These are phyloP conservation scores for Mortierella sp. DNA, from an alignment of 371 early-diverging fungal species.

Conservation along the genomic window DNA sequence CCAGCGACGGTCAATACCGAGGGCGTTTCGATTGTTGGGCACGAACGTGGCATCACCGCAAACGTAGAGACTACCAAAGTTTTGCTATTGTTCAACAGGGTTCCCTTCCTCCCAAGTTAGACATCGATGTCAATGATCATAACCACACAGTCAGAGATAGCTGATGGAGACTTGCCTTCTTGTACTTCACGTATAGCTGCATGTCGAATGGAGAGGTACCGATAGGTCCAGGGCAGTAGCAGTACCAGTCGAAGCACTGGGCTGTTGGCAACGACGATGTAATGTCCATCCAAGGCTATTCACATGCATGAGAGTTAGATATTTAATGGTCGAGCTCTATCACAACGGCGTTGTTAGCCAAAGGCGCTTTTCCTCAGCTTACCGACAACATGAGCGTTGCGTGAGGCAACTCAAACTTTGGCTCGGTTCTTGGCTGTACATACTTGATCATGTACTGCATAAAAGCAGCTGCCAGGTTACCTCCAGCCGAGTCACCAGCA, in stretches of 20 bases:
- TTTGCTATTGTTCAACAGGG: conserved; percentile 9
- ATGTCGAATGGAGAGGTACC: conserved; percentile 27
- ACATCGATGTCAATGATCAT: background rate
- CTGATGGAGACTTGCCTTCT: conserved; percentile 5
- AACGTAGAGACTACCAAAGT: conserved; percentile 21
- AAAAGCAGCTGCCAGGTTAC: conserved; percentile 61
- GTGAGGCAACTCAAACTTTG: conserved; percentile 28
- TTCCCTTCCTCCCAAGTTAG: too few relatives aligned
- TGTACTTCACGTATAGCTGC: conserved; percentile 11
- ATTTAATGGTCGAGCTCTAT: background rate
- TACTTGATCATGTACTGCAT: conserved; percentile 31
- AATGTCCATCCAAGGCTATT: conserved; percentile 32
- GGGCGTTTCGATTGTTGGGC: conserved; percentile 33
- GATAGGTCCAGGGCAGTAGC: conserved; percentile 41
- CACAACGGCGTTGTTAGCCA: too few relatives aligned
- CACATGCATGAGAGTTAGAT: background rate
- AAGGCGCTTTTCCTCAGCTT: background rate
- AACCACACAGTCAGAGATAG: background rate
- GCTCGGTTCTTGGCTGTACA: conserved; percentile 37
- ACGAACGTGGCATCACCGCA: conserved; percentile 18
- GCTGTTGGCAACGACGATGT: conserved; percentile 36
- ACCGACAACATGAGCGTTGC: conserved; percentile 34
- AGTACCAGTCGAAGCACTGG: conserved; percentile 32
- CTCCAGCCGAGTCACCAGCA: conserved; percentile 75
- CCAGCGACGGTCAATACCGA: conserved; percentile 39